Conservation (phyloP, 2,329 filamentous ascomycete species). For the Epicoccum nigrum region DNA sequence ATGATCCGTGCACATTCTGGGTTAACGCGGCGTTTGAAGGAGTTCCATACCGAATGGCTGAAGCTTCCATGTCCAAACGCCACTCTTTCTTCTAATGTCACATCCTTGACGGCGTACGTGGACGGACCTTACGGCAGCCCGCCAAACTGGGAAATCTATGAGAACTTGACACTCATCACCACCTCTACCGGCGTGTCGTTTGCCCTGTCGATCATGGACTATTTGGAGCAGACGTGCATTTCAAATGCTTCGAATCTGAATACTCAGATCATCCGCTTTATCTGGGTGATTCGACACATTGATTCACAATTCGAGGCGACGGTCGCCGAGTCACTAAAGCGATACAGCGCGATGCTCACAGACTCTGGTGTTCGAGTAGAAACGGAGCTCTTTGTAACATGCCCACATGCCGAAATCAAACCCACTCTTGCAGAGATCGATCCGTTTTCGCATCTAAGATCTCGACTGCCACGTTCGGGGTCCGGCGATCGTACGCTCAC, state of each 20-base stretch:
- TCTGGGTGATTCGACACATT: constrained; percentile 34
- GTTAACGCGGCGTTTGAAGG: constrained; percentile 29
- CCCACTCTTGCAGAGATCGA: constrained; percentile 17
- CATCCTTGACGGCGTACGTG: constrained; percentile 31
- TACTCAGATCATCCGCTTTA: constrained; percentile 24
- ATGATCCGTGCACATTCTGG: constrained; percentile 31
- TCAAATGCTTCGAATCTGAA: not conserved
- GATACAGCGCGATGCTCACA: constrained; percentile 20
- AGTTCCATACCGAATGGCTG: constrained; percentile 33
- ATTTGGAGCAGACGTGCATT: constrained; percentile 30
- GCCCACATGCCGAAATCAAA: constrained; percentile 14
- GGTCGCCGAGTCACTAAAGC: constrained; percentile 21
- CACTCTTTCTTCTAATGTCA: constrained; percentile 14
- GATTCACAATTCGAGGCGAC: constrained; percentile 34
- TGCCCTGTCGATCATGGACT: constrained; percentile 32
- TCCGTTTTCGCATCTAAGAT: constrained; percentile 35
- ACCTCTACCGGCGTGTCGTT: constrained; percentile 38
- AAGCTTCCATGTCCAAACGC: constrained; percentile 37
- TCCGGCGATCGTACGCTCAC: constrained; percentile 15
- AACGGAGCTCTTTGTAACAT: constrained; percentile 29
- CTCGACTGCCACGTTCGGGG: not conserved
- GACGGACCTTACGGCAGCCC: constrained; percentile 36
- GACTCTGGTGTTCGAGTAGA: constrained; percentile 26
- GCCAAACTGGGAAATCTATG: constrained; percentile 33
- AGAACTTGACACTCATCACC: constrained; percentile 29